Conservation (phyloP, 2,329 filamentous ascomycete genomes). For the Arthrobotrys pseudoclavata region DNA sequence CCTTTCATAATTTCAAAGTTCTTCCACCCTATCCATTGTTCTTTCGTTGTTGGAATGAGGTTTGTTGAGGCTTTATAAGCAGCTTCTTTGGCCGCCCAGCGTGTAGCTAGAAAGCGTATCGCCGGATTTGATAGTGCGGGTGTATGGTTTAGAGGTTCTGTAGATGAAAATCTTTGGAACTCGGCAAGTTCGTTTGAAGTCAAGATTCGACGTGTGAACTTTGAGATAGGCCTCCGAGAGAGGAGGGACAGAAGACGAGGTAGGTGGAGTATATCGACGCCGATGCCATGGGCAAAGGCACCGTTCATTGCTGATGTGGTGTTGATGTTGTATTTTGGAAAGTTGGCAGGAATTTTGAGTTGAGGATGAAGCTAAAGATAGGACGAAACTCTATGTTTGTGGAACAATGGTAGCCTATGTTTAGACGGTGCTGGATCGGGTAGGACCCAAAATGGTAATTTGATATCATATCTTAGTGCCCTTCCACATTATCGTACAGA, state of each 20-base stretch:
- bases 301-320: conserved; percentile 23
- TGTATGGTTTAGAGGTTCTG: neutral
- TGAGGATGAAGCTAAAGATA: neutral
- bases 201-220: conserved; percentile 62
- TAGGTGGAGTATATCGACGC: conserved; percentile 63
- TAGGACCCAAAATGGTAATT: neutral
- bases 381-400: neutral
- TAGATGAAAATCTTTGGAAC: conserved; percentile 41
- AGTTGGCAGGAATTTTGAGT: neutral
- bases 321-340: conserved; percentile 14
- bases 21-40: conserved; percentile 60
- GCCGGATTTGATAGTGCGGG: conserved; percentile 33
- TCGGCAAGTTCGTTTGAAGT: conserved; percentile 59
- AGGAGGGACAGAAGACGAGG: conserved; percentile 62
- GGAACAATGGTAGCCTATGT: neutral
- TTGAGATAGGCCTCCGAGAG: conserved; percentile 51
- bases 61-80: conserved; percentile 62
- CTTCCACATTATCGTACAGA: conserved; percentile 17
- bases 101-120: conserved; percentile 61
- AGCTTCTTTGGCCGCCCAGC: conserved; percentile 64
- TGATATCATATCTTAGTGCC: neutral
- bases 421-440: neutral
- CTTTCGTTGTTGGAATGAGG: conserved; percentile 54
- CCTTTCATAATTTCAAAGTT: conserved; percentile 59
- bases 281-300: conserved; percentile 60